Conservation (phyloP, 352 stramenopile species). For the Phytophthora brassicae region DNA sequence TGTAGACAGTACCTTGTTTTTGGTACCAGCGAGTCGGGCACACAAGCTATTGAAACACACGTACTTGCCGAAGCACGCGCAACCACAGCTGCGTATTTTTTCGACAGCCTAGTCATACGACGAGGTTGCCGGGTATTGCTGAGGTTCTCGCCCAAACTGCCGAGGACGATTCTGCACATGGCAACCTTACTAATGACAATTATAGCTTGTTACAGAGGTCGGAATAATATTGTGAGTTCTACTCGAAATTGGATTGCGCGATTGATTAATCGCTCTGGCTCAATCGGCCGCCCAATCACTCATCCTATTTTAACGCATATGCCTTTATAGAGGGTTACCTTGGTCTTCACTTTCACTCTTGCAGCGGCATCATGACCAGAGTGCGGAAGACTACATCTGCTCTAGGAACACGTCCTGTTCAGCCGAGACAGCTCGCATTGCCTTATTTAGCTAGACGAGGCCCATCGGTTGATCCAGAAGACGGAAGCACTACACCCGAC, state of each 20-base stretch:
- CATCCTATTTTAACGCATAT: background rate
- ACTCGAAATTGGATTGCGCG: background rate
- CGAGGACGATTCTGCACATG: too few species aligned
- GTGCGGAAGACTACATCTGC: background rate
- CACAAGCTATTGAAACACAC: too few species aligned
- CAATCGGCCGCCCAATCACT: background rate
- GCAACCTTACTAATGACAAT: too few species aligned
- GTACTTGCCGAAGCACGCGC: too few species aligned
- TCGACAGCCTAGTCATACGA: too few species aligned
- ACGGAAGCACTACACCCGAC: background rate
- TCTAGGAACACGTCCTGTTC: background rate
- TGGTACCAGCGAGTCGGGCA: too few species aligned
- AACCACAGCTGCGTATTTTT: too few species aligned
- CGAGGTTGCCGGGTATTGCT: too few species aligned
- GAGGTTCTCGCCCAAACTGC: too few species aligned
- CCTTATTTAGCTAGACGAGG: background rate
- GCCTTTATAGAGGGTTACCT: background rate
- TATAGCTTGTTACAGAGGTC: too few species aligned
- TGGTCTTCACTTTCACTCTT: background rate
- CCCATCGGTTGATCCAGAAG: background rate
- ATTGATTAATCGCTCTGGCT: background rate
- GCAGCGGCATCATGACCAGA: background rate
- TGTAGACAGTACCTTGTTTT: too few species aligned
- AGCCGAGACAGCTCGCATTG: background rate
- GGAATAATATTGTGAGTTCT: too few species aligned